A percentile compares a stretch with the other conserved stretches of the same genome.
phyloP scores from a whole-genome alignment of 2,329 filamentous ascomycete genomes.

The Phialophora expanda region DNA sequence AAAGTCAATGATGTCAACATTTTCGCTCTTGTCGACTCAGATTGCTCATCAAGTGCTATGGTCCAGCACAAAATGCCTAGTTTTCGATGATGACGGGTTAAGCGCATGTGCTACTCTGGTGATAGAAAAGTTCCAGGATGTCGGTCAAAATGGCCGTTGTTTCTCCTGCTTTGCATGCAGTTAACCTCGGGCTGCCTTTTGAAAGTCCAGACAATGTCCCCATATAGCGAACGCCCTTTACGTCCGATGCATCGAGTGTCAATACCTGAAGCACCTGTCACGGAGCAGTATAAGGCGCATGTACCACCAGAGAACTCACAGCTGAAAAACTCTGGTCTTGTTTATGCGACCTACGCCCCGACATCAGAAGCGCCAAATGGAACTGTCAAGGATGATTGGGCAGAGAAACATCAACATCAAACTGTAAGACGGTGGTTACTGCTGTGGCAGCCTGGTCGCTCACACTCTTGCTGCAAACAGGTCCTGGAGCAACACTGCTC shows the following conservation, averaged over 20 bases:
- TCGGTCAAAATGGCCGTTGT: background rate
- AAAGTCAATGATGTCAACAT: conserved; percentile 21
- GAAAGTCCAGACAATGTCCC: background rate
- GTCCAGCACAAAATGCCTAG: background rate
- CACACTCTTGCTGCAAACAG: conserved; percentile 3
- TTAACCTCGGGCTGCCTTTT: background rate
- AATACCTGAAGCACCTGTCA: conserved; percentile 22
- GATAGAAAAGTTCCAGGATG: background rate
- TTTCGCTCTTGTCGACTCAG: background rate
- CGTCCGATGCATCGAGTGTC: conserved; percentile 4
- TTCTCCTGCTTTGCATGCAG: background rate
- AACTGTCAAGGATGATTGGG: conserved; percentile 45
- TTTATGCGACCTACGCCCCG: conserved; percentile 47
- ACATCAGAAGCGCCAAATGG: conserved; percentile 46
- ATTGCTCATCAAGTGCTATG: background rate
- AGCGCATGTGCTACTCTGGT: background rate
- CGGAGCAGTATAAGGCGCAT: conserved; percentile 24
- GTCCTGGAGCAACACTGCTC: conserved; percentile 60
- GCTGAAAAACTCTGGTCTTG: conserved; percentile 40
- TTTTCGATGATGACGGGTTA: background rate
- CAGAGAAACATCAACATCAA: conserved; percentile 42
- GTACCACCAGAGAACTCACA: conserved; percentile 8
- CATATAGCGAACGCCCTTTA: conserved; percentile 3
- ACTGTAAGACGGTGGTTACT: conserved; percentile 39
- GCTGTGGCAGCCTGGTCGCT: background rate